A percentile compares a stretch with the other conserved stretches of the same genome.
phyloP scores from a whole-genome alignment of 371 early-diverging fungal genomes.

The Ordospora colligata region DNA sequence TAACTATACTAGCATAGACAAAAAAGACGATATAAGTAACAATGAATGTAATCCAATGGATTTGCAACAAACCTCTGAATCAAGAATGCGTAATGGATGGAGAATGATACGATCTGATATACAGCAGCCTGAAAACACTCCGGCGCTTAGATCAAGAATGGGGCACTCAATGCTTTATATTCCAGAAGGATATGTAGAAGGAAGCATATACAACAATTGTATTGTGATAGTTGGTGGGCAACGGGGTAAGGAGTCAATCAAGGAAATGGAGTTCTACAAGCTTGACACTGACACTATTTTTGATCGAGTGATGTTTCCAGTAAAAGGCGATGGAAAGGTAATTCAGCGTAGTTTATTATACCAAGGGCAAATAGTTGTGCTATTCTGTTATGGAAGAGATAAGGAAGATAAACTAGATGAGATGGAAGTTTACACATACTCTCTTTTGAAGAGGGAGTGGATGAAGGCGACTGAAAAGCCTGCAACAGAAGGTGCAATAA shows the following conservation, averaged over 20 bases:
- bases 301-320: slow-evolving; percentile 5
- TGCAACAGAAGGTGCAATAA: background rate
- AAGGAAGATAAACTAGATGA: background rate
- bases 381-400: slow-evolving; percentile 22
- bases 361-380: background rate
- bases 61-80: background rate
- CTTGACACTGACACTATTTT: slow-evolving; percentile 18
- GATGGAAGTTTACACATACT: slow-evolving; percentile 12
- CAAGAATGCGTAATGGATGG: background rate
- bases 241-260: slow-evolving; percentile 16
- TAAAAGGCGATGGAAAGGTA: background rate
- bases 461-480: background rate
- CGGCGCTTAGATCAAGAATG: slow-evolving; percentile 22
- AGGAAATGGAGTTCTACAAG: slow-evolving; percentile 15
- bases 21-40: background rate
- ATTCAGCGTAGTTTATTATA: background rate
- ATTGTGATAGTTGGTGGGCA: slow-evolving; percentile 31
- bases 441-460: slow-evolving; percentile 1
- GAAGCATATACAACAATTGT: background rate
- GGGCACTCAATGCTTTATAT: slow-evolving; percentile 22
- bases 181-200: background rate
- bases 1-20: background rate
- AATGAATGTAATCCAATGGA: background rate
- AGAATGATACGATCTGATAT: background rate
- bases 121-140: background rate